phyloP scores from a whole-genome alignment of 1,284 basidiomycete species.

The Ganoderma resinaceum region DNA sequence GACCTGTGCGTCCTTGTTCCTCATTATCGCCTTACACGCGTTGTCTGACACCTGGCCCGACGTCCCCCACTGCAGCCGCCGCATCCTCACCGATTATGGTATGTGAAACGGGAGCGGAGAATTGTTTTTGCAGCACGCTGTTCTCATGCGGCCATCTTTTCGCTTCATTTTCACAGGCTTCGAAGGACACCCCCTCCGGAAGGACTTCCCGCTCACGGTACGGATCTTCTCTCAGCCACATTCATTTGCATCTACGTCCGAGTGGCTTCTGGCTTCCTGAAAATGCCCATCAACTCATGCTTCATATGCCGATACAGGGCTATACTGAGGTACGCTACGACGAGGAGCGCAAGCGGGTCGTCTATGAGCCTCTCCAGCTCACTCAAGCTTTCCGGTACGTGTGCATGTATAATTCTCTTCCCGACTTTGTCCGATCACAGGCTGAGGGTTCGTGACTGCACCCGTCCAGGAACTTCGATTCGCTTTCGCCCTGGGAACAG shows the following conservation, averaged over 20 bases:
- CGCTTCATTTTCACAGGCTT: constrained; percentile 66
- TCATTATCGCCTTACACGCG: constrained; percentile 26
- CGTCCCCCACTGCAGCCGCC: constrained; percentile 62
- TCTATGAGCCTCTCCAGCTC: constrained; percentile 97
- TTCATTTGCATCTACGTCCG: not conserved
- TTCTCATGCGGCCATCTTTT: constrained; percentile 4
- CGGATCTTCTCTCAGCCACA: constrained; percentile 35
- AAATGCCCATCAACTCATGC: constrained; percentile 13
- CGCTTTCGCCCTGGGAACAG: constrained; percentile 97
- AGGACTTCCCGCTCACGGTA: constrained; percentile 97
- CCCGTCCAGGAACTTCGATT: constrained; percentile 85
- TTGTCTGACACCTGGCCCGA: constrained; percentile 18
- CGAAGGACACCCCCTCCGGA: constrained; percentile 96
- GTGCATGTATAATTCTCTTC: constrained; percentile 26
- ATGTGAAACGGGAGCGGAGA: constrained; percentile 33
- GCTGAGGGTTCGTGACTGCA: constrained; percentile 15
- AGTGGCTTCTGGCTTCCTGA: not conserved
- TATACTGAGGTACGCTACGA: constrained; percentile 99
- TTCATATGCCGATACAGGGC: constrained; percentile 57
- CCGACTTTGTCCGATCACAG: not conserved
- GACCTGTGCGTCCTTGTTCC: constrained; percentile 78
- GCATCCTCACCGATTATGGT: constrained; percentile 99
- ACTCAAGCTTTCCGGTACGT: constrained; percentile 96
- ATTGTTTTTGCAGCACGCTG: not conserved
- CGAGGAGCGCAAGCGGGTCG: constrained; percentile 98